Base-by-base conservation (phyloP, 2,329 filamentous ascomycete species). In the Epichloe typhina region DNA sequence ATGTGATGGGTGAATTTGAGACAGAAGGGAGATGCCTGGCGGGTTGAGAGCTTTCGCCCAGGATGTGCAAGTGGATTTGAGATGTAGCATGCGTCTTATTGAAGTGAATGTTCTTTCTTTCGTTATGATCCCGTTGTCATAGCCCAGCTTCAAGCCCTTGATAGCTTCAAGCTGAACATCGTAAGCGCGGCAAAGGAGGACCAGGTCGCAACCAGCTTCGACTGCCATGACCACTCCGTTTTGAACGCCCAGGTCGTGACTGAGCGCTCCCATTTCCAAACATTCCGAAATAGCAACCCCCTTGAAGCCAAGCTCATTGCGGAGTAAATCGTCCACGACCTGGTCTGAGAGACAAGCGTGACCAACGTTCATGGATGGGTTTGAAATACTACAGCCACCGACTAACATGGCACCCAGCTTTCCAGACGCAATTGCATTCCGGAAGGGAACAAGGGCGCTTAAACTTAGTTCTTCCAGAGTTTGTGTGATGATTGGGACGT, bases 141-240 rank as follows among this genome's bases (percentile, higher is more conserved):
- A 79, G 0, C 90, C 90, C 9, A 95, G 74, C 62, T 93, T 94
- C 46, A 97, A 73, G 0, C 90, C 91, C 37, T 85, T 86, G 61
- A 98, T 87, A 7, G 90, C 91, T 67, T 97, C 91, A 56, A 93
- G 80, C 64, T 97, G 90, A 19, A 91, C 84, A 38, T 86, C 82
- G 58, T 89, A 94, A 5, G 88, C 89, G 43, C 89, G 83, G 60
- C 90, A 97, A 1, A 96, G 77, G 5, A 96, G 77, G 5, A 96
- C 82, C 49, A 97, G 72, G 65, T 98, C 93, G 63, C 93, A 97
- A 13, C 93, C 93, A 35, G 93, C 91, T 64, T 95, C 93, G 47
- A 96, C 87, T 3, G 93, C 93, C 89, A 96, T 96, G 58, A 97
- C 88, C 0, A 91, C 95, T 12, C 93, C 93, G 40, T 93, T 91